Conservation (phyloP, 2,329 filamentous ascomycete genomes). For the Pseudocercospora vitis region DNA sequence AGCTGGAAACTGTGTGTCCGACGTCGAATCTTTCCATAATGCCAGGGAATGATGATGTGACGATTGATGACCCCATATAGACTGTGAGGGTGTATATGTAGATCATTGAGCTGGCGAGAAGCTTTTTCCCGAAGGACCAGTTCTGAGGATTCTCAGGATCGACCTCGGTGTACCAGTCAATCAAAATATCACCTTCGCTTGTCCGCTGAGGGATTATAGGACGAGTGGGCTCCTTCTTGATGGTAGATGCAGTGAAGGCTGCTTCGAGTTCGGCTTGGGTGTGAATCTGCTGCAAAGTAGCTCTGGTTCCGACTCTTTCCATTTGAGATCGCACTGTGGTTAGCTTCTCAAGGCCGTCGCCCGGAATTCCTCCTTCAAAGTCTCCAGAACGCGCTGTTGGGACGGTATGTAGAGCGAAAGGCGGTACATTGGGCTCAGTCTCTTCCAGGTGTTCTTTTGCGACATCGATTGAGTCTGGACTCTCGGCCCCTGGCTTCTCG, state of each 20-base stretch:
- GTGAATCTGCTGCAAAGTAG: constrained; percentile 39
- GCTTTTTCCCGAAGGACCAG: constrained; percentile 34
- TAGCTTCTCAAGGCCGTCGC: constrained; percentile 27
- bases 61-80: constrained; percentile 55
- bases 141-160: constrained; percentile 38
- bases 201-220: constrained; percentile 52
- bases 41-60: constrained; percentile 46
- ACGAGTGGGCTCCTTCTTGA: constrained; percentile 39
- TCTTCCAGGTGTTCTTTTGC: constrained; percentile 35
- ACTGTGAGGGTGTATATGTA: constrained; percentile 61
- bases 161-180: constrained; percentile 47
- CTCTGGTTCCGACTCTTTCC: constrained; percentile 39
- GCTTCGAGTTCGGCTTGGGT: constrained; percentile 44
- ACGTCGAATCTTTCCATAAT: constrained; percentile 58
- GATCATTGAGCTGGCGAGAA: constrained; percentile 42
- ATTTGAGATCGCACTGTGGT: constrained; percentile 23
- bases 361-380: constrained; percentile 11
- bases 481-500: neutral
- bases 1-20: constrained; percentile 51
- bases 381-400: constrained; percentile 20
- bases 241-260: constrained; percentile 38
- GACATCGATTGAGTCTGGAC: constrained; percentile 27
- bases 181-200: constrained; percentile 53
- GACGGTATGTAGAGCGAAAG: constrained; percentile 16
- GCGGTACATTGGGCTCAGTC: constrained; percentile 14